phyloP scores from a whole-genome alignment of 2,329 filamentous ascomycete genomes.

The Diaporthe sp. region DNA sequence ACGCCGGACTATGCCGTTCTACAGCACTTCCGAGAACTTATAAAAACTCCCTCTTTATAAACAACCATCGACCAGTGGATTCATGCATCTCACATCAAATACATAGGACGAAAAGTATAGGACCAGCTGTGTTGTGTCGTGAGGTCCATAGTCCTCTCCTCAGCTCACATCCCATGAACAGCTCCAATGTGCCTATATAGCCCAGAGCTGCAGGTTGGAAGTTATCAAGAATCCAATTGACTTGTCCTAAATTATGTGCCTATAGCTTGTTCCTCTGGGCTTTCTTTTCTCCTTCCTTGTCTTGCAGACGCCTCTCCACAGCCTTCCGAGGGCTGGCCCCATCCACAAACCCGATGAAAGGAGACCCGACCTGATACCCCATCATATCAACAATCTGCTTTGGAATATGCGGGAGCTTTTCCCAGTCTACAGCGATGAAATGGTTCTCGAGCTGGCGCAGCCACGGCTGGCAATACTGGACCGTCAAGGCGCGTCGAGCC shows the following conservation, averaged over 20 bases:
- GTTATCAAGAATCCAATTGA: background rate
- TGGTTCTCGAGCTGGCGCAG: constrained; percentile 55
- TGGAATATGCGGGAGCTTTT: constrained; percentile 35
- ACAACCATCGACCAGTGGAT: too few relatives aligned
- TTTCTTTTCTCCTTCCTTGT: background rate
- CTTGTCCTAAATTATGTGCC: background rate
- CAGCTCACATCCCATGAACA: too few relatives aligned
- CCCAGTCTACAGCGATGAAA: constrained; percentile 50
- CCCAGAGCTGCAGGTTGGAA: background rate
- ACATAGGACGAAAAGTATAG: too few relatives aligned
- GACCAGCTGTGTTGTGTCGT: too few relatives aligned
- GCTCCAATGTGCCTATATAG: too few relatives aligned
- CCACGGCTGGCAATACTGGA: constrained; percentile 59
- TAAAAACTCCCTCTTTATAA: too few relatives aligned
- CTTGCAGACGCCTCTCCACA: constrained; percentile 3
- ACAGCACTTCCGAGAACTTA: too few relatives aligned
- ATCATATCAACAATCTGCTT: constrained; percentile 41
- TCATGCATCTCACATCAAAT: too few relatives aligned
- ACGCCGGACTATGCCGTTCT: too few relatives aligned
- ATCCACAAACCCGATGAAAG: constrained; percentile 36
- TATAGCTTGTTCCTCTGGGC: constrained; percentile 1
- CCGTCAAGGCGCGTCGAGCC: constrained; percentile 52
- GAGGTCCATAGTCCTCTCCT: too few relatives aligned
- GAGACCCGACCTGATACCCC: constrained; percentile 39
- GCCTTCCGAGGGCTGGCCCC: background rate